Percentiles rank a stretch among this genome's conserved stretches.
These are phyloP conservation scores for Elsinoe ampelina DNA, from an alignment of 2,329 filamentous ascomycete genomes.

Conservation along the genomic window DNA sequence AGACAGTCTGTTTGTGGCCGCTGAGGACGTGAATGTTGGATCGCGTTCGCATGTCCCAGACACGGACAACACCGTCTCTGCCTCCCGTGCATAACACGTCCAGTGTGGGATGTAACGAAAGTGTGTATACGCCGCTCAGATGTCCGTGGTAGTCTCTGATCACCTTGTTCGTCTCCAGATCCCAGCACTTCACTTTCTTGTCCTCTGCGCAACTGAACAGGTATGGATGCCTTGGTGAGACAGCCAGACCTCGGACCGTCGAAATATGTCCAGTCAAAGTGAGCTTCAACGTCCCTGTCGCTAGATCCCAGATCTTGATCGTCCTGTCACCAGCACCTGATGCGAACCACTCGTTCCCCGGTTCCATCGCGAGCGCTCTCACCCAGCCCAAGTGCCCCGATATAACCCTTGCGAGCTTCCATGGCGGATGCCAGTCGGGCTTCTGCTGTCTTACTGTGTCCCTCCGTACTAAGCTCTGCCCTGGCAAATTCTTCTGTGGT, in stretches of 20 bases:
- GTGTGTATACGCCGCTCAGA: conserved; percentile 86
- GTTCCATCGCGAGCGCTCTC: conserved; percentile 77
- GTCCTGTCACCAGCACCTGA: conserved; percentile 91
- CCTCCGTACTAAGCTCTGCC: conserved; percentile 52
- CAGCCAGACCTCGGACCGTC: conserved; percentile 81
- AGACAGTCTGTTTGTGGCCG: conserved; percentile 84
- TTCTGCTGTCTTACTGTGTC: conserved; percentile 59
- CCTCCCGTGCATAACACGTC: conserved; percentile 93
- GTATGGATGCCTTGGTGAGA: conserved; percentile 89
- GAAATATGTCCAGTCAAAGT: conserved; percentile 93
- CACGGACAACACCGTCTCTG: conserved; percentile 83
- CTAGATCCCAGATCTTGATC: conserved; percentile 98
- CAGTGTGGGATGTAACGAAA: conserved; percentile 85
- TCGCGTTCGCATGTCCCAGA: conserved; percentile 97
- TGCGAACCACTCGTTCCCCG: conserved; percentile 95
- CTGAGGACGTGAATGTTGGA: conserved; percentile 90
- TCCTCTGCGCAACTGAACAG: conserved; percentile 97
- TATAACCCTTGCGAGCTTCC: conserved; percentile 97
- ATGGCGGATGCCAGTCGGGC: conserved; percentile 94
- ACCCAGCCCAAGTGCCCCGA: conserved; percentile 97
- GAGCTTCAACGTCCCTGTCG: conserved; percentile 70
- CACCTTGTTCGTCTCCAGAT: conserved; percentile 98
- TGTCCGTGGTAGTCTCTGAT: conserved; percentile 97
- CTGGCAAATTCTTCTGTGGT: conserved; percentile 40
- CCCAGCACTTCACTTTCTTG: conserved; percentile 99